Percentiles rank a stretch among this genome's conserved stretches.
Evolutionary conservation across 768 basidiomycete species (phyloP).

Genomic region (Myochromella boudieri): DNA sequence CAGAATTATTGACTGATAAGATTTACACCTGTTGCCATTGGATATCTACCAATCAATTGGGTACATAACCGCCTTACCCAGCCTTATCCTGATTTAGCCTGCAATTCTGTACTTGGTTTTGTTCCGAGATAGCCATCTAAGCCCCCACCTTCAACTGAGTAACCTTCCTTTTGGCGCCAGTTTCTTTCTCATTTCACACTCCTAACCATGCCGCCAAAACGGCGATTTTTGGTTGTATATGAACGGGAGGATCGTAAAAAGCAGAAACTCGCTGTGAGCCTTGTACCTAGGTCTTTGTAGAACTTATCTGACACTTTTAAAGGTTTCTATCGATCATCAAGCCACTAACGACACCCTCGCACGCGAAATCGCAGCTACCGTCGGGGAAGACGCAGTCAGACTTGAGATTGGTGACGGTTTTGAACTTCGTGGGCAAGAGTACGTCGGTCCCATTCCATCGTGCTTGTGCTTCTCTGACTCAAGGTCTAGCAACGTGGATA

Average conservation of each 20-base stretch:
- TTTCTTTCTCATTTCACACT: slow-evolving; percentile 4
- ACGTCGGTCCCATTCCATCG: no score
- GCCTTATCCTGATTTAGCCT: no score
- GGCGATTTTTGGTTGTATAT: not conserved
- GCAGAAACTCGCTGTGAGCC: slow-evolving; percentile 1
- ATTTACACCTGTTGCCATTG: no score
- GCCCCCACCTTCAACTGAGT: no score
- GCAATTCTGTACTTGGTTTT: no score
- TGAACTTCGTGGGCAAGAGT: slow-evolving; percentile 23
- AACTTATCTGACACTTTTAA: not conserved
- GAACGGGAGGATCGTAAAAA: not conserved
- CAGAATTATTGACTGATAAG: no score
- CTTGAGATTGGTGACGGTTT: slow-evolving; percentile 24
- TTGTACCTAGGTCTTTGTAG: not conserved
- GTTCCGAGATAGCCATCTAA: no score
- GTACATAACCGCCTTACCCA: no score
- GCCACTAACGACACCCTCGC: slow-evolving; percentile 12
- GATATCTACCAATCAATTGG: no score
- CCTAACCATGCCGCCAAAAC: not conserved
- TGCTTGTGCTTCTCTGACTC: not conserved
- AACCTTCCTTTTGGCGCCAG: slow-evolving; percentile 8
- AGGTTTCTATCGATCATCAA: not conserved
- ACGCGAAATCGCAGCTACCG: slow-evolving; percentile 17
- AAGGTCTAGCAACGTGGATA: slow-evolving; percentile 2
- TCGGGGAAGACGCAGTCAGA: slow-evolving; percentile 15